These are phyloP conservation scores for Dianthus caryophyllus DNA, from an alignment of 148 eudicot genomes.

Conservation along the genomic window DNA sequence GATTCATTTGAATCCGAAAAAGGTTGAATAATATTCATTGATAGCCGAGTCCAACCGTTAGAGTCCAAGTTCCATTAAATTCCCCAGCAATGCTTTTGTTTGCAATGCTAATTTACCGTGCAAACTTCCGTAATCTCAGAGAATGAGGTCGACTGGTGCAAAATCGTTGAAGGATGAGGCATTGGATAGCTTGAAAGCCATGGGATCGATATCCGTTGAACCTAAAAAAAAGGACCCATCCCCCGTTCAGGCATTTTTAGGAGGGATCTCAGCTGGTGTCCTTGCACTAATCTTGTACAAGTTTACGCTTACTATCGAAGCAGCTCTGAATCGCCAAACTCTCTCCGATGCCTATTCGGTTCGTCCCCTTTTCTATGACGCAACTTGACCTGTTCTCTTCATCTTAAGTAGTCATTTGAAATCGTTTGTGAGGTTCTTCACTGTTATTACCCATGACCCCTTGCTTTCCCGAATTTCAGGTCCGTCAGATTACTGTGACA, in stretches of 20 bases:
- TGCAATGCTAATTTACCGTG: slow-evolving; percentile 5
- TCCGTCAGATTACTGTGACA: slow-evolving; percentile 92
- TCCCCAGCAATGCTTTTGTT: neutral
- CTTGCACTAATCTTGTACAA: slow-evolving; percentile 84
- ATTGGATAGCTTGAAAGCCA: slow-evolving; percentile 74
- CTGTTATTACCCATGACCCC: neutral
- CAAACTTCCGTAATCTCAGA: slow-evolving; percentile 35
- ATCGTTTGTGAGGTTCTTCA: no score
- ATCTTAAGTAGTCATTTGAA: no score
- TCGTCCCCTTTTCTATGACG: slow-evolving; percentile 27
- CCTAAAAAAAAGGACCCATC: slow-evolving; percentile 49
- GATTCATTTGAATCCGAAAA: no score
- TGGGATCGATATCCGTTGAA: slow-evolving; percentile 40
- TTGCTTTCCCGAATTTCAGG: slow-evolving; percentile 45
- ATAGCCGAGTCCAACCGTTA: no score
- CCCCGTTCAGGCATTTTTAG: slow-evolving; percentile 67
- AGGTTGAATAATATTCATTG: no score
- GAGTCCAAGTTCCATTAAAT: no score
- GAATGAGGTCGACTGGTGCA: slow-evolving; percentile 71
- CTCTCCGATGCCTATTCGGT: slow-evolving; percentile 81
- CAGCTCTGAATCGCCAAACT: slow-evolving; percentile 71
- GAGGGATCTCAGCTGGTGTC: slow-evolving; percentile 75
- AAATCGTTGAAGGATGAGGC: slow-evolving; percentile 79
- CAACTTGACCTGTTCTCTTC: no score
- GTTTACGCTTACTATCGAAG: slow-evolving; percentile 76